These are phyloP conservation scores for Colletotrichum sp. DNA, from an alignment of 2,329 filamentous ascomycete species.

Conservation along the genomic window DNA sequence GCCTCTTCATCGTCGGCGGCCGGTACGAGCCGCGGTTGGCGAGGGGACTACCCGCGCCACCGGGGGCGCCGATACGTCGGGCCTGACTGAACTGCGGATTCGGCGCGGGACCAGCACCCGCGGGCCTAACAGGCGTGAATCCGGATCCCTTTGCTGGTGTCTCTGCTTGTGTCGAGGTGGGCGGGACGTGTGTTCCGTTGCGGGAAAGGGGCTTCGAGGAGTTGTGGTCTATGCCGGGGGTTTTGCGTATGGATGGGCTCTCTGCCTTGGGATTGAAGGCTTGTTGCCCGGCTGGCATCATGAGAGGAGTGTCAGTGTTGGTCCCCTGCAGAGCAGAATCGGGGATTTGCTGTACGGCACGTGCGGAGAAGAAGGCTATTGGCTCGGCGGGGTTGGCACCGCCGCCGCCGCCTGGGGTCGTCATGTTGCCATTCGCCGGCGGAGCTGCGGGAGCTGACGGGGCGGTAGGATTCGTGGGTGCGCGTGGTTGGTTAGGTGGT, in stretches of 20 bases:
- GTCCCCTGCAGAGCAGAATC: constrained; percentile 45
- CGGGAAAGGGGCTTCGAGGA: constrained; percentile 75
- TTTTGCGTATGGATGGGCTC: constrained; percentile 87
- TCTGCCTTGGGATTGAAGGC: constrained; percentile 77
- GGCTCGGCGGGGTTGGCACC: constrained; percentile 39
- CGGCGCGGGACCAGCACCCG: constrained; percentile 30
- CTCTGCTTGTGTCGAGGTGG: constrained; percentile 30
- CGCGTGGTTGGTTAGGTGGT: constrained; percentile 25
- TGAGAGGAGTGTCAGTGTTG: constrained; percentile 44
- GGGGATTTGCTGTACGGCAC: constrained; percentile 63
- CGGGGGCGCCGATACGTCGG: constrained; percentile 65
- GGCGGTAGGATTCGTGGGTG: constrained; percentile 18
- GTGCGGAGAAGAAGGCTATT: constrained; percentile 74
- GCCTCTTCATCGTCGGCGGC: constrained; percentile 57
- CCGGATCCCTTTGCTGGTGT: constrained; percentile 20
- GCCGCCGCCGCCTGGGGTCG: constrained; percentile 23
- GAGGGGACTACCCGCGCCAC: constrained; percentile 58
- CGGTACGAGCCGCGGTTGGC: constrained; percentile 64
- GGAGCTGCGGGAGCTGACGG: constrained; percentile 17
- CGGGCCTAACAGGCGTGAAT: constrained; percentile 18
- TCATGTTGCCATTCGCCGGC: constrained; percentile 3
- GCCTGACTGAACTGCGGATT: constrained; percentile 61
- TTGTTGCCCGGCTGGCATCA: constrained; percentile 45
- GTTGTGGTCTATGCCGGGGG: constrained; percentile 83
- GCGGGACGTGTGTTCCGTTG: constrained; percentile 57